A percentile compares a stretch with the other conserved stretches of the same genome.
phyloP scores from a whole-genome alignment of 371 early-diverging fungal genomes.

The Mucor velutinosus region DNA sequence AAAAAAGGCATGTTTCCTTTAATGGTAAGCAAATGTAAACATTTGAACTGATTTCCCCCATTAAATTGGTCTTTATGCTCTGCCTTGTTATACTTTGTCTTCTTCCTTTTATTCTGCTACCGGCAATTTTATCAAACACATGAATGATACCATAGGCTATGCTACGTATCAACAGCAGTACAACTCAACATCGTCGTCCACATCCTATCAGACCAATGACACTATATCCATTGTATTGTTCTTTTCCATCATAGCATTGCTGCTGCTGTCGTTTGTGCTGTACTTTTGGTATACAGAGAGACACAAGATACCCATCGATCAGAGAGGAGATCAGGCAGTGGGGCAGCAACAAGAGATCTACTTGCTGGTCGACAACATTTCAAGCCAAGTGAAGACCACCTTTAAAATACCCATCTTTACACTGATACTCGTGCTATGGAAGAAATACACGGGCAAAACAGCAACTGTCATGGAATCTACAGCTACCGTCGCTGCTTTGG shows the following conservation, averaged over 20 bases:
- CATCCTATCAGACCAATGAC: constrained; percentile 30
- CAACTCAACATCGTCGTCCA: constrained; percentile 12
- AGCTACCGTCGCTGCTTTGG: neutral
- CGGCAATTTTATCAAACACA: constrained; percentile 4
- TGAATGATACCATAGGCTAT: constrained; percentile 41
- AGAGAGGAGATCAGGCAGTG: constrained; percentile 45
- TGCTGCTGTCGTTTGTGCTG: constrained; percentile 40
- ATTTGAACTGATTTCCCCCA: neutral
- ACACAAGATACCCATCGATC: constrained; percentile 45
- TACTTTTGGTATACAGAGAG: constrained; percentile 57
- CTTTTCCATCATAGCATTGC: constrained; percentile 38
- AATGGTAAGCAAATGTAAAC: constrained; percentile 2
- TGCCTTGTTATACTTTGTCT: neutral
- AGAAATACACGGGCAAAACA: constrained; percentile 1
- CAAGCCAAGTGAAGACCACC: constrained; percentile 37
- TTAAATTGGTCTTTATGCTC: neutral
- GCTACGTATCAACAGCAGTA: constrained; percentile 51
- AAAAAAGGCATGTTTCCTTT: constrained; percentile 13
- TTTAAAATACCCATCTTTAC: constrained; percentile 43
- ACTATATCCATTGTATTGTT: constrained; percentile 47
- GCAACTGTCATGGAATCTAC: neutral
- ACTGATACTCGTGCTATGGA: constrained; percentile 33
- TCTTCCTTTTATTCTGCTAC: neutral
- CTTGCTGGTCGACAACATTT: constrained; percentile 46
- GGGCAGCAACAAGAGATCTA: constrained; percentile 52